Evolutionary conservation across 2,329 filamentous ascomycete genomes (phyloP), one percentile per base, ranked within the genome.

Genomic region (Fusarium albosuccineum): DNA sequence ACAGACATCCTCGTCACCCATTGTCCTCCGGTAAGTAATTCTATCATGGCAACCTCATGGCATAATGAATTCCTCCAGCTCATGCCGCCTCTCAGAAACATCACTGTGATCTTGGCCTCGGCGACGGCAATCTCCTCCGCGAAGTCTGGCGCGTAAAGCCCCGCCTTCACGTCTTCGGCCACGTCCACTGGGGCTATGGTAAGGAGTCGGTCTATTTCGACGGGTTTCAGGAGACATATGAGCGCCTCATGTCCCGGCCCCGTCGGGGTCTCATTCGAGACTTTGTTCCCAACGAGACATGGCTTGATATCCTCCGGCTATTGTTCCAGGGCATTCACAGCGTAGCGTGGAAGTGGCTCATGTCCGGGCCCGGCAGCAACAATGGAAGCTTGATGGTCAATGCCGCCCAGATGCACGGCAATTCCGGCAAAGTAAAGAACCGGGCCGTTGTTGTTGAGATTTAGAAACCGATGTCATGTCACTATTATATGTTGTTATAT

Each of bases 1-100:
- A 91, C 89, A 0, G 93, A 97, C 70, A 87, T 97, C 53, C 83
- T 97, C 13, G 80, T 97, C 45, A 97, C 94, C 1, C 94, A 97
- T 74, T 89, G 88, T 1, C 94, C 94, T 29, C 92, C 93, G 2
- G 85, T 86, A 79, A 66, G 46, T 14, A 5, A 10, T 29, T 11
- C 41, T 30, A 16, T 11, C 13, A 17, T 9, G 11, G 17, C 48
- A 27, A 9, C 14, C 34, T 34, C 22, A 11, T 33, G 30, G 11
- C 30, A 33, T 11, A 9, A 4, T 9, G 30, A 33, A 9, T 37
- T 1, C n/a, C 9, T 26, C 16, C 7, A 17, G 34, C 67, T 73
- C 26, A 73, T 42, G 37, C 13, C 29, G 9, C 39, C 14, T 11
- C 9, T 7, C 58, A 87, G 84, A 87, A 87, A 76, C 84, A 88